Evolutionary conservation across 1,284 basidiomycete species (phyloP).

Genomic region (Rhodotorula sp.): DNA sequence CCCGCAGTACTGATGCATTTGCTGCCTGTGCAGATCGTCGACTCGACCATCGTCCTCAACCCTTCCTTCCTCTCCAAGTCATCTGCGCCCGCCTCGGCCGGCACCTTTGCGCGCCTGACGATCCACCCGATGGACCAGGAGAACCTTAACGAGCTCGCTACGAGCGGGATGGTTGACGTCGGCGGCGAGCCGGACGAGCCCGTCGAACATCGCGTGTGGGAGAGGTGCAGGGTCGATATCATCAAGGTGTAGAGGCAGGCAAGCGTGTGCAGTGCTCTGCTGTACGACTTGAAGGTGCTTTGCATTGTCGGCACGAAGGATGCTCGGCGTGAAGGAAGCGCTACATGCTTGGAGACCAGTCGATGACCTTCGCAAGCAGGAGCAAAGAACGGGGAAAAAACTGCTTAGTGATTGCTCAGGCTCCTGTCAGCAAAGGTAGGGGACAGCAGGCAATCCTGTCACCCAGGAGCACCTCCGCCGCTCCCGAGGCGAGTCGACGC

Average conservation of each 20-base stretch:
- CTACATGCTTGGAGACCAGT: too few species aligned
- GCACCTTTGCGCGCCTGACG: conserved; percentile 47
- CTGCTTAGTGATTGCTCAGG: too few species aligned
- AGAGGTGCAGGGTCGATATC: conserved; percentile 45
- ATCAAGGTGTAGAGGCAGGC: conserved; percentile 37
- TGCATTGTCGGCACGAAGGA: too few species aligned
- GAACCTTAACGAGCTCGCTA: conserved; percentile 35
- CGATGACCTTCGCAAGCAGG: too few species aligned
- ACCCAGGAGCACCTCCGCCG: too few species aligned
- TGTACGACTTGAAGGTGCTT: not conserved
- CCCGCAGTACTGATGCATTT: not conserved
- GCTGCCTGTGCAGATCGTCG: conserved; percentile 60
- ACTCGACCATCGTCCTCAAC: conserved; percentile 68
- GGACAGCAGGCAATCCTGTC: too few species aligned
- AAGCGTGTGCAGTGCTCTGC: not conserved
- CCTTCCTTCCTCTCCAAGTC: conserved; percentile 67
- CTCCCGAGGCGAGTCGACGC: too few species aligned
- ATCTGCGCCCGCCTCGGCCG: conserved; percentile 53
- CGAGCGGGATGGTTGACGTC: conserved; percentile 21
- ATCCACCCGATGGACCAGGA: conserved; percentile 45
- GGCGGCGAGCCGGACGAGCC: conserved; percentile 33
- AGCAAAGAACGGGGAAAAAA: too few species aligned
- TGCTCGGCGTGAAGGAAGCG: too few species aligned
- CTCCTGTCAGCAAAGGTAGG: too few species aligned
- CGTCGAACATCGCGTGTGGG: conserved; percentile 42